Percentiles rank a stretch among this genome's conserved stretches.
These are phyloP conservation scores for Malassezia nana DNA, from an alignment of 1,284 basidiomycete genomes.

Conservation along the genomic window DNA sequence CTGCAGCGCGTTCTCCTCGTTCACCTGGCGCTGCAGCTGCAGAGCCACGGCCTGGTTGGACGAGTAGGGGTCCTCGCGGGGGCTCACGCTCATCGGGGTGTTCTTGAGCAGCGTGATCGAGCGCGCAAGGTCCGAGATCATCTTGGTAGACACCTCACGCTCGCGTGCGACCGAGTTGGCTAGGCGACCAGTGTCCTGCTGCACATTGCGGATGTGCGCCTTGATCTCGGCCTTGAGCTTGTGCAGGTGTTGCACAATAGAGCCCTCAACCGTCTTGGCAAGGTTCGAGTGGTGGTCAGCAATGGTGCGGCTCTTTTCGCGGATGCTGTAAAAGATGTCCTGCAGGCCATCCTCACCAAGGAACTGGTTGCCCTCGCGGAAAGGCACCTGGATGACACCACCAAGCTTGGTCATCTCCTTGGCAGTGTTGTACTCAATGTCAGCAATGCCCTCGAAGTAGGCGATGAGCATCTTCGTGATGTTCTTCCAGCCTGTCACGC, in stretches of 20 bases:
- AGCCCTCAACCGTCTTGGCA: conserved; percentile 88
- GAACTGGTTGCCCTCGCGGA: conserved; percentile 68
- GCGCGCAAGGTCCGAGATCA: conserved; percentile 77
- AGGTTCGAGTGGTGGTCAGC: conserved; percentile 95
- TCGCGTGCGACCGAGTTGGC: conserved; percentile 87
- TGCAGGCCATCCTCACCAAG: conserved; percentile 51
- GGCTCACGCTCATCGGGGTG: conserved; percentile 75
- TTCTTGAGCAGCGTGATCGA: conserved; percentile 86
- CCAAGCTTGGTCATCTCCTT: conserved; percentile 88
- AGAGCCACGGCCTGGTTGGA: conserved; percentile 70
- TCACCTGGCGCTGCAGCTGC: conserved; percentile 78
- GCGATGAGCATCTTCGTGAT: conserved; percentile 59
- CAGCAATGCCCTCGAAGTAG: conserved; percentile 57
- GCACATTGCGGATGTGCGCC: conserved; percentile 92
- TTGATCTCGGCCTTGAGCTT: conserved; percentile 90
- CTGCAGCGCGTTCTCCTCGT: conserved; percentile 94
- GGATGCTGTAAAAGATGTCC: conserved; percentile 84
- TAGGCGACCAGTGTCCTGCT: conserved; percentile 92
- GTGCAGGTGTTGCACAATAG: conserved; percentile 93
- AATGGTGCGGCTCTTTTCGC: conserved; percentile 81
- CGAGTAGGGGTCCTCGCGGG: conserved; percentile 72
- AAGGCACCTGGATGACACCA: conserved; percentile 96
- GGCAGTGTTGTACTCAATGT: conserved; percentile 67
- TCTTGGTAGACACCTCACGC: conserved; percentile 75
- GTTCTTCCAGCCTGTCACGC: conserved; percentile 65